These are phyloP conservation scores for Epichloe elymi DNA, from an alignment of 2,329 filamentous ascomycete genomes.

Conservation along the genomic window DNA sequence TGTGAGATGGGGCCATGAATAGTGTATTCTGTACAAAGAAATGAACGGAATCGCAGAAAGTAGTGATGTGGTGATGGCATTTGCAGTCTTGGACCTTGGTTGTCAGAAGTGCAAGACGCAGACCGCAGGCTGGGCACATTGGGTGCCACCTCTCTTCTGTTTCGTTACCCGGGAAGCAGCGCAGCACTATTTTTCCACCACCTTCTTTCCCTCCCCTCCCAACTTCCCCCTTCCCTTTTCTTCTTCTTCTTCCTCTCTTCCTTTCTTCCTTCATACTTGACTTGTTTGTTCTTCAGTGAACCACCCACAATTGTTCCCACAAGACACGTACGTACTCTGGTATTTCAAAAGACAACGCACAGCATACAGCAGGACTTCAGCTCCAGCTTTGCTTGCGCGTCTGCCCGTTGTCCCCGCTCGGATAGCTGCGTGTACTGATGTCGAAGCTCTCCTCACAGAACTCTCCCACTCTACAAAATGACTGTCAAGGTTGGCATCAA, in stretches of 20 bases:
- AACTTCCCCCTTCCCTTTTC: background rate
- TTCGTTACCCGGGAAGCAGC: background rate
- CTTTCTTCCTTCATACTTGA: background rate
- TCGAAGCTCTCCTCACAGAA: conserved; percentile 3
- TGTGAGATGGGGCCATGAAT: background rate
- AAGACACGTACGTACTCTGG: conserved; percentile 2
- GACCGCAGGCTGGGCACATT: background rate
- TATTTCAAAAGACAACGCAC: background rate
- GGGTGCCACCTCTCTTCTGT: background rate
- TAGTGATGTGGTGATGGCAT: background rate
- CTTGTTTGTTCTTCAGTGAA: background rate
- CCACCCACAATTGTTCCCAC: conserved; percentile 2
- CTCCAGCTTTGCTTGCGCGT: background rate
- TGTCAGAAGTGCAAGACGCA: background rate
- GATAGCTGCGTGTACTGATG: background rate
- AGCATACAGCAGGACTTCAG: background rate
- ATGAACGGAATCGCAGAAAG: background rate
- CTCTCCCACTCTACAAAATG: conserved; percentile 19
- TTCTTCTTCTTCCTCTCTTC: background rate
- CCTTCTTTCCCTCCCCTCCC: conserved; percentile 2
- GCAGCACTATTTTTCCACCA: conserved; percentile 3
- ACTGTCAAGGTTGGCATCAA: conserved; percentile 85
- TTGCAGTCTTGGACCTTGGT: background rate
- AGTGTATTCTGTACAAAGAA: no score
- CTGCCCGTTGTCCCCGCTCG: background rate